These are phyloP conservation scores for Acanthamoeba triangularis DNA, from an alignment of 208 protist species.

Conservation along the genomic window DNA sequence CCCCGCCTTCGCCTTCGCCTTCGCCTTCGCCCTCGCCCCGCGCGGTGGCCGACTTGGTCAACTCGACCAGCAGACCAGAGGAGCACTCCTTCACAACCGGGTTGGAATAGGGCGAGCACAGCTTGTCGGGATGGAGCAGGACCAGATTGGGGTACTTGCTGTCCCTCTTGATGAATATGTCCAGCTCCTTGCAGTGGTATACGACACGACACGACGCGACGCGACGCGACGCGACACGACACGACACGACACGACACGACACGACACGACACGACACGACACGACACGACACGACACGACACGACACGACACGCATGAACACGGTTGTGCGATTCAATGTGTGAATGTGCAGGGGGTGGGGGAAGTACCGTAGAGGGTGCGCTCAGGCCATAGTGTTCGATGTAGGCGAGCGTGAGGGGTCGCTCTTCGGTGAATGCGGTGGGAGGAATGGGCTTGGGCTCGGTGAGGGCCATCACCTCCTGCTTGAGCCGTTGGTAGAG, in stretches of 20 bases:
- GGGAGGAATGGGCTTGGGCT: not conserved
- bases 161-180: not conserved
- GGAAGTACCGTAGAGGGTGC: not conserved
- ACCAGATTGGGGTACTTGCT: not conserved
- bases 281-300: too few relatives aligned
- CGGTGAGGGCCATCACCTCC: conserved; percentile 24
- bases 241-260: too few relatives aligned
- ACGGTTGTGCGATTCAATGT: not conserved
- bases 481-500: conserved; percentile 4
- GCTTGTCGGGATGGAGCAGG: not conserved
- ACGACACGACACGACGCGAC: too few relatives aligned
- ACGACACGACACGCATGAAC: too few relatives aligned
- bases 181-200: too few relatives aligned
- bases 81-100: not conserved
- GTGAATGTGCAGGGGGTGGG: too few relatives aligned
- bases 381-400: not conserved
- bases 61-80: not conserved
- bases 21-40: not conserved
- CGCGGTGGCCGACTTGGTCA: not conserved
- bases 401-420: not conserved
- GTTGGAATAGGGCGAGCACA: not conserved
- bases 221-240: too few relatives aligned
- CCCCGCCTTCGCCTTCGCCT: not conserved
- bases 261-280: too few relatives aligned
- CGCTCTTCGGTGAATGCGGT: not conserved